Evolutionary conservation across 164 flowering plant species (phyloP).

Genomic region (Dillenia turbinata): DNA sequence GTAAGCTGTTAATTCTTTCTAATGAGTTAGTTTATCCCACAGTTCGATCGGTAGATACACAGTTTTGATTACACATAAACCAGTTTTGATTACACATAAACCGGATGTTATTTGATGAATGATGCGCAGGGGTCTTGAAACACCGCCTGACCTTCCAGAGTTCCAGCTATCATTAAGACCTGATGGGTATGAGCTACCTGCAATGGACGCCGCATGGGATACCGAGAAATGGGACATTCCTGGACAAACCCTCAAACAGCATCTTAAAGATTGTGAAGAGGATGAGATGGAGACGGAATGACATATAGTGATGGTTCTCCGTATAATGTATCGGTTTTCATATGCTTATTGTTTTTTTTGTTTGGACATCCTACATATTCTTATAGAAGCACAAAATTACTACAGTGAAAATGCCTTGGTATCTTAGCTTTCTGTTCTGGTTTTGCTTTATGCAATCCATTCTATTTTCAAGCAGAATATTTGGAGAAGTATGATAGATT

Average conservation of each 20-base stretch:
- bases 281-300: conserved; percentile 33
- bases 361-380: no score
- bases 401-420: no score
- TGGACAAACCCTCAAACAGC: conserved; percentile 52
- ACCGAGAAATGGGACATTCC: conserved; percentile 43
- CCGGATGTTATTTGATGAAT: conserved; percentile 2
- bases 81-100: background rate
- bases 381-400: no score
- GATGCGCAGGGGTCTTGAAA: conserved; percentile 52
- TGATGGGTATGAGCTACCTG: conserved; percentile 63
- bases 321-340: no score
- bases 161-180: conserved; percentile 72
- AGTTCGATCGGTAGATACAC: background rate
- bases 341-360: no score
- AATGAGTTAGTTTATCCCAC: background rate
- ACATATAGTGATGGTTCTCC: background rate
- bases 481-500: no score
- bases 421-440: no score
- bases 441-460: no score
- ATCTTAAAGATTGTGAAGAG: conserved; percentile 51
- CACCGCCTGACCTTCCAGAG: conserved; percentile 79
- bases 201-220: conserved; percentile 52
- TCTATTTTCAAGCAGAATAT: no score
- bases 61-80: background rate
- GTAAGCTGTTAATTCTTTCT: conserved; percentile 36